Percentiles rank a stretch among this genome's conserved stretches.
These are phyloP conservation scores for Venturia effusa DNA, from an alignment of 2,329 filamentous ascomycete species.

Conservation along the genomic window DNA sequence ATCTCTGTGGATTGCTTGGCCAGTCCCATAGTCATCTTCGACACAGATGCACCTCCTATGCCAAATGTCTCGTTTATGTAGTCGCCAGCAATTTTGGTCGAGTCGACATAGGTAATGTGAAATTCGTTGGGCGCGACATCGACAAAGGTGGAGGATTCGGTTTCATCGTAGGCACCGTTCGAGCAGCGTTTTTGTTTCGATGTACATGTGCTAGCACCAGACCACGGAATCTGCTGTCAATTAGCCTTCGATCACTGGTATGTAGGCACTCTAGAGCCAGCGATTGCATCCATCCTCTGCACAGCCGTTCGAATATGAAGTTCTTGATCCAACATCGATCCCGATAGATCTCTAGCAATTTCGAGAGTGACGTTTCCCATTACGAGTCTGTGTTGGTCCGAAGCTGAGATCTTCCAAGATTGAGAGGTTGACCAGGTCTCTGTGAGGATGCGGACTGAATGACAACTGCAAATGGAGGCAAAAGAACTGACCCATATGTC, in stretches of 20 bases:
- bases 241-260: not conserved
- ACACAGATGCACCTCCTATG: conserved; percentile 44
- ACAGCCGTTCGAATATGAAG: too few species aligned
- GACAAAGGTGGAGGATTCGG: conserved; percentile 63
- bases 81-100: conserved; percentile 64
- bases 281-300: not conserved
- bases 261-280: not conserved
- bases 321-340: too few species aligned
- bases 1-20: conserved; percentile 53
- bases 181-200: conserved; percentile 39
- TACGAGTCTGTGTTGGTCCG: too few species aligned
- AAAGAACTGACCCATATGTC: conserved; percentile 40
- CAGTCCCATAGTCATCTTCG: conserved; percentile 17
- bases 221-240: conserved; percentile 23
- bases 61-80: conserved; percentile 66
- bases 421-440: too few species aligned
- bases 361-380: too few species aligned
- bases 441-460: not conserved
- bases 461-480: not conserved
- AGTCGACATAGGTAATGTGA: conserved; percentile 81
- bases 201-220: conserved; percentile 49
- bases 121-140: conserved; percentile 62
- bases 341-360: too few species aligned
- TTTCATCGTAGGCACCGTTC: conserved; percentile 59
- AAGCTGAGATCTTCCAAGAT: too few species aligned